Base-by-base conservation (phyloP, 305 asterid species). In the Stenogyne calaminthoides region DNA sequence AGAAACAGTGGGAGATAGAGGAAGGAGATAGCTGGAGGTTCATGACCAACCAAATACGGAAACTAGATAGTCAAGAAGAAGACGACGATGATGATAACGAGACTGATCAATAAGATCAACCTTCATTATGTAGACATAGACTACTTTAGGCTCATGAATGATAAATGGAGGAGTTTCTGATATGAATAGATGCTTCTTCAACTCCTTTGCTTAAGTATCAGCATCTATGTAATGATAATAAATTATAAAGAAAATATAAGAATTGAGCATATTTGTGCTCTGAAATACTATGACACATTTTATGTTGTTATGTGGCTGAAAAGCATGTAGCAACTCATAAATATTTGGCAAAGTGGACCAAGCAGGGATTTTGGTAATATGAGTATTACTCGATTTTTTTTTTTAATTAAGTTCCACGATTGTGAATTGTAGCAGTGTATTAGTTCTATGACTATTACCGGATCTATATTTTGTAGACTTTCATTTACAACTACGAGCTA, bases 21-120 rank as follows among this genome's bases (percentile, higher is more conserved):
- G 97, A 91, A 81, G 97, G 95, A 18, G 98, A 91, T 63, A 87
- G 85, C 82, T 94, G 94, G 96, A 87, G 93, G 90, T 94, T 91
- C 83, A 89, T 94, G 97, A 87, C 91, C 83, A 88, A 89, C 76
- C 87, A 75, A 80, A 52, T 14, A 3, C 32, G 71, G 39, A 81
- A 77, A 52, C 64, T 44, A 64, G 80, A 58, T 12, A 14, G 18
- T 63, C 71, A 84, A 55, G 79, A 57, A 6, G 84, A 74, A 3
- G 85, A 81, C 18, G n/a, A n/a, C n/a, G 56, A 49, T 6, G 37
- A 67, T 9, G 81, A 72, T 54, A 46, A 69, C 3, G 72, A 76
- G 36, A 20, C 37, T n/a, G 19, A 29, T 12, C 18, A 9, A 18
- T 83, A 86, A 74, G 63, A 71, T 16, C 56, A 20, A 52, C 20